These are phyloP conservation scores for Beauveria sp. DNA, from an alignment of 2,329 filamentous ascomycete species.

Conservation along the genomic window DNA sequence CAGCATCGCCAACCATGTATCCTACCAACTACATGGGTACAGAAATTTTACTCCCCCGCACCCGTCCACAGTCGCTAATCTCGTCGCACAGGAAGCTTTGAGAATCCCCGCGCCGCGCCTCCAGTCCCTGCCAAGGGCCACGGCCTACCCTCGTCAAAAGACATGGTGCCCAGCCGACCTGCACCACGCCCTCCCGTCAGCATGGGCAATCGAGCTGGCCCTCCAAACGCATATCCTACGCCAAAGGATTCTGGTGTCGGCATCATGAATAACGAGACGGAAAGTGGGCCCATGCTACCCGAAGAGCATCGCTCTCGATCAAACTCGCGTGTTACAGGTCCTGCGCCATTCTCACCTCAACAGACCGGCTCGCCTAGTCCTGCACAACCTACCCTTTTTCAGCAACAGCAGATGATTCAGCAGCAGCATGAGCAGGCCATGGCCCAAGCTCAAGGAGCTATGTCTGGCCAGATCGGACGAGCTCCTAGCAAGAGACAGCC, in stretches of 20 bases:
- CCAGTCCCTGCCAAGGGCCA: constrained; percentile 62
- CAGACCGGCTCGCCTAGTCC: constrained; percentile 28
- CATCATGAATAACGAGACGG: constrained; percentile 52
- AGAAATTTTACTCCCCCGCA: constrained; percentile 2
- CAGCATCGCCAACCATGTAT: constrained; percentile 46
- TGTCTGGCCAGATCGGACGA: constrained; percentile 62
- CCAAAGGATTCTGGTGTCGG: constrained; percentile 58
- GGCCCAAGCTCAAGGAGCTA: constrained; percentile 69
- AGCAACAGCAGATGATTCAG: constrained; percentile 62
- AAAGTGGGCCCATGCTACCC: constrained; percentile 51
- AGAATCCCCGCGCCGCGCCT: constrained; percentile 89
- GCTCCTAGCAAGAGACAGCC: constrained; percentile 65
- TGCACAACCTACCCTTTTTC: constrained; percentile 42
- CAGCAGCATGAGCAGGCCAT: constrained; percentile 76
- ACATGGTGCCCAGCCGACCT: constrained; percentile 68
- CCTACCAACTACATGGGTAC: constrained; percentile 49
- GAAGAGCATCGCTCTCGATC: constrained; percentile 63
- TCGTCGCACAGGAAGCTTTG: constrained; percentile 65
- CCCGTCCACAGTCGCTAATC: background rate
- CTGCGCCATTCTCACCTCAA: constrained; percentile 41
- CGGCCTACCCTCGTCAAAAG: constrained; percentile 38
- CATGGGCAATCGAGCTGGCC: constrained; percentile 48
- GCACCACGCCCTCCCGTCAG: constrained; percentile 78
- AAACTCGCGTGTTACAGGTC: constrained; percentile 55
- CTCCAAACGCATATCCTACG: constrained; percentile 37